phyloP scores from a whole-genome alignment of 495 filamentous ascomycete species.

The Collariella sp. region DNA sequence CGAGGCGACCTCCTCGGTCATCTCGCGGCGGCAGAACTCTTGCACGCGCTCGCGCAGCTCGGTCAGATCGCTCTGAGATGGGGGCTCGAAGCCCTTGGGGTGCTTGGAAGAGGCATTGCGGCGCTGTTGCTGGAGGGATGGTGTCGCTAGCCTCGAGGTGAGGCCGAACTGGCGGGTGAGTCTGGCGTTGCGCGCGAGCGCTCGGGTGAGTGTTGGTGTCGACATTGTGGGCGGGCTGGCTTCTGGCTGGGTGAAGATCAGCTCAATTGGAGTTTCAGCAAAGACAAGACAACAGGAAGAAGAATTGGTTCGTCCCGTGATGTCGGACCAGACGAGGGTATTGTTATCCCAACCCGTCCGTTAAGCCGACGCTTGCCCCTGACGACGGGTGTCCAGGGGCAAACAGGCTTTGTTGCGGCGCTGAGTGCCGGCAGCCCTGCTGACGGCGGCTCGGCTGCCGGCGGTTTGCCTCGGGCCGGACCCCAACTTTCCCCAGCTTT shows the following conservation, averaged over 20 bases:
- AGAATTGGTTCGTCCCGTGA: background rate
- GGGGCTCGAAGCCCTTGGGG: conserved; percentile 71
- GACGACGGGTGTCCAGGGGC: background rate
- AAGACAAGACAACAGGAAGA: background rate
- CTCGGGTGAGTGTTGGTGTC: conserved; percentile 23
- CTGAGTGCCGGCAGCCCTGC: background rate
- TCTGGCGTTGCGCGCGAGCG: conserved; percentile 18
- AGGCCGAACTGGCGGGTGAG: conserved; percentile 2
- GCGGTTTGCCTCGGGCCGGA: conserved; percentile 33
- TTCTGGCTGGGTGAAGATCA: background rate
- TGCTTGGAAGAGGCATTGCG: conserved; percentile 55
- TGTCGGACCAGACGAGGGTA: background rate
- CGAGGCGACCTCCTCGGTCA: conserved; percentile 74
- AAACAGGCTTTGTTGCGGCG: conserved; percentile 7
- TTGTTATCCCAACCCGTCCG: background rate
- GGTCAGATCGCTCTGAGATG: conserved; percentile 61
- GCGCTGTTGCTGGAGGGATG: conserved; percentile 16
- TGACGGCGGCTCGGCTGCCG: conserved; percentile 18
- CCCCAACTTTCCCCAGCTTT: conserved; percentile 5
- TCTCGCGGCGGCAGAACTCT: conserved; percentile 81
- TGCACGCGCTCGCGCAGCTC: conserved; percentile 87
- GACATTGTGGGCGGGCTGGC: conserved; percentile 16
- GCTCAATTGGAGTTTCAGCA: background rate
- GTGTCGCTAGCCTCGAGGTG: conserved; percentile 10
- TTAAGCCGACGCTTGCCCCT: conserved; percentile 11